Percentiles rank a stretch among this genome's conserved stretches.
phyloP scores from a whole-genome alignment of 1,284 basidiomycete species.

The Salmacisia buchloeana region DNA sequence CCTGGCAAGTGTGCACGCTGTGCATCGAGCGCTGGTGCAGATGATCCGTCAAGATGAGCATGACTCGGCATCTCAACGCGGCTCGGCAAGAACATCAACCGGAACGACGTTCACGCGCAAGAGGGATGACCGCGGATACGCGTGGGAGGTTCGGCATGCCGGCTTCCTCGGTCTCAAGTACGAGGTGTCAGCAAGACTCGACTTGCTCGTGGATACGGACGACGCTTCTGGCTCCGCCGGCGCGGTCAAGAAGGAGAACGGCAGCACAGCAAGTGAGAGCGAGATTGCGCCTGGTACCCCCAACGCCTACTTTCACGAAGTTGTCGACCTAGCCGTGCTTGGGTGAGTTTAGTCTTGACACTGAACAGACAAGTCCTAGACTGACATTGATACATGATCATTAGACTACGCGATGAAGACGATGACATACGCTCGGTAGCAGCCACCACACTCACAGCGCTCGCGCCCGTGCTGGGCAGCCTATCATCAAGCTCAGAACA shows the following conservation, averaged over 20 bases:
- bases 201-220: conserved; percentile 59
- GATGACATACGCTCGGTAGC: conserved; percentile 97
- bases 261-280: conserved; percentile 53
- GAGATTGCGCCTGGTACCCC: not conserved
- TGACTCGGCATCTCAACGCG: not conserved
- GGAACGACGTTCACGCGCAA: conserved; percentile 49
- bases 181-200: conserved; percentile 84
- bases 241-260: conserved; percentile 33
- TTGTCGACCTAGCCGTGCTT: conserved; percentile 74
- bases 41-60: conserved; percentile 84
- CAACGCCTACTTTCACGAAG: conserved; percentile 8
- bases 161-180: conserved; percentile 95
- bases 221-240: conserved; percentile 38
- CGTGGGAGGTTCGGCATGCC: conserved; percentile 97
- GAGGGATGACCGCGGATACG: conserved; percentile 58
- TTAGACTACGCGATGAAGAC: conserved; percentile 74
- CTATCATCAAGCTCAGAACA: conserved; percentile 57
- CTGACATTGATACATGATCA: not conserved
- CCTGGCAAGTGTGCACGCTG: conserved; percentile 64
- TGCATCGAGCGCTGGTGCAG: conserved; percentile 75
- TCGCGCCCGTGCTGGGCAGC: conserved; percentile 75
- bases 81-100: not conserved
- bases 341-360: conserved; percentile 58
- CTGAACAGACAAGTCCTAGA: no score
- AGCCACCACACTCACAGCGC: conserved; percentile 81